phyloP scores from a whole-genome alignment of 768 basidiomycete species.

The Amanita inopinata region DNA sequence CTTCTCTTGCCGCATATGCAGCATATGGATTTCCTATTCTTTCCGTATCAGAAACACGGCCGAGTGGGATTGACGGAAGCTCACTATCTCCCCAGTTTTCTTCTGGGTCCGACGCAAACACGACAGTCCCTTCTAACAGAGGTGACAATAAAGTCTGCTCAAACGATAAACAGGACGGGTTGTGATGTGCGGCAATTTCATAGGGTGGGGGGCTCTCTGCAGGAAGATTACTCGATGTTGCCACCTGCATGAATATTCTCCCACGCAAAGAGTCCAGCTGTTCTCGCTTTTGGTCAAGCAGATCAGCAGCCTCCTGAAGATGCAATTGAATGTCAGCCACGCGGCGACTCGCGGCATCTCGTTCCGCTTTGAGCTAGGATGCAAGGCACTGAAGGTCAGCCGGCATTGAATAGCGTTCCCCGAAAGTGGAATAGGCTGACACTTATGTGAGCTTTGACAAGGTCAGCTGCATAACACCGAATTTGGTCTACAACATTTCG shows the following conservation, averaged over 20 bases:
- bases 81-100: too few species aligned
- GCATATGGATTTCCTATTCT: too few species aligned
- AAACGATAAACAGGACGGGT: too few species aligned
- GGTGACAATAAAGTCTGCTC: too few species aligned
- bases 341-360: constrained; percentile 21
- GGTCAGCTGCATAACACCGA: constrained; percentile 23
- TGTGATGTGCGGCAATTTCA: constrained; percentile 1
- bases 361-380: constrained; percentile 23
- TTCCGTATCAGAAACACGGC: too few species aligned
- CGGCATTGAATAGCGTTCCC: background rate
- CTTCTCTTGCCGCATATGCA: too few species aligned
- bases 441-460: constrained; percentile 25
- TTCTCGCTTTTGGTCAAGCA: constrained; percentile 18
- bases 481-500: constrained; percentile 32
- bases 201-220: constrained; percentile 11
- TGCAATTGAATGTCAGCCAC: constrained; percentile 21
- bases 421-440: constrained; percentile 15
- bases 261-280: constrained; percentile 23
- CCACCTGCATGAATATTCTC: constrained; percentile 25
- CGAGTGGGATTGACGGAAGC: too few species aligned
- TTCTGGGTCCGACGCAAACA: too few species aligned
- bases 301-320: constrained; percentile 11
- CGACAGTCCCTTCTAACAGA: too few species aligned
- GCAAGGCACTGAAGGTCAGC: background rate
- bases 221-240: constrained; percentile 14